Base-by-base conservation (phyloP, 139 green algal genomes). In the Haematococcus sp. region DNA sequence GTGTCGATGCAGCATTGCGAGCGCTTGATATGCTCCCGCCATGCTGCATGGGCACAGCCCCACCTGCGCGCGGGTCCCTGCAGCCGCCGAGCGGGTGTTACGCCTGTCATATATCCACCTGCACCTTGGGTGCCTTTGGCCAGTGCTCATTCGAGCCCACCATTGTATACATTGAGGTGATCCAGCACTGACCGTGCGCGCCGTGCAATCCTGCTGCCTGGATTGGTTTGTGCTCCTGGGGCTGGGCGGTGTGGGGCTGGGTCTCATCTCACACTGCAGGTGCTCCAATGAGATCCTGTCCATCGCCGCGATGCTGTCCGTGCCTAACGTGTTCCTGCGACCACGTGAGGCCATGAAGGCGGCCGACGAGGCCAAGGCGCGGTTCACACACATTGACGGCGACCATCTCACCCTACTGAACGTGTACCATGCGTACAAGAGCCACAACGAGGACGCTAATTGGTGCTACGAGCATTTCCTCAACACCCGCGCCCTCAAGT, bases 331-430 rank as follows among this genome's bases (percentile, higher is more conserved):
- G 19, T 99, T 98, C 81, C 76, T 98, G 73, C 84, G 96, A 60
- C 96, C 96, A 22, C 78, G 92, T 17, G 96, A 99, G 76, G 84
- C 88, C 0, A 76, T 83, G 25, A 96, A 95, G 80, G 87, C 86
- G 35, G 96, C 96, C 11, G 96, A 99, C 64, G 96, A 98, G 76
- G 90, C 94, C 76, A 98, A 98, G 86, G 90, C 92, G 4, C 77
- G 83, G 4, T 98, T 99, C 82, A 85, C 92, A 23, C 95, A 99
- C 80, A 87, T 97, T 25, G 95, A 98, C 72, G 95, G 87, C 34
- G 96, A 99, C 88, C 96, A 99, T 83, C 76, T 99, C 44, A 99
- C 96, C 17, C 87, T 98, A 73, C 87, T 99, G 43, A 99, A 99
- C 77, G 96, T 97, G 44, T 99, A 96, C 86, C 93, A 99, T 78